A percentile compares a stretch with the other conserved stretches of the same genome.
phyloP scores from a whole-genome alignment of 1,284 basidiomycete genomes.

The Heterobasidion parviporum region DNA sequence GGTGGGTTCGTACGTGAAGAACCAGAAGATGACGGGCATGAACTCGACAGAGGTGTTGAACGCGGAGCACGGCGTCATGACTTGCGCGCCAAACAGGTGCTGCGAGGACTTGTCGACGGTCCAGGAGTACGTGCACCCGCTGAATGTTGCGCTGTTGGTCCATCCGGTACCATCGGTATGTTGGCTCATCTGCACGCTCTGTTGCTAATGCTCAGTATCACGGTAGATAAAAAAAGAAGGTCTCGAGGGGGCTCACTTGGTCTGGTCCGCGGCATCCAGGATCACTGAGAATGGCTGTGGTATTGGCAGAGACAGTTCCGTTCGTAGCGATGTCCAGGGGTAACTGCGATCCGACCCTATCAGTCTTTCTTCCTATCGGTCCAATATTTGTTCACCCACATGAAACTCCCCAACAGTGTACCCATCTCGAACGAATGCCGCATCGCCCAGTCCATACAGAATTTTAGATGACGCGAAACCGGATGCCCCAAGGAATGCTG shows the following conservation, averaged over 20 bases:
- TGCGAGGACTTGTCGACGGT: conserved; percentile 28
- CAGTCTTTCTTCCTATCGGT: neutral
- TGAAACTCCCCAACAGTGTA: conserved; percentile 40
- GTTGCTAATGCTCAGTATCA: neutral
- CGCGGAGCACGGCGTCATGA: conserved; percentile 4
- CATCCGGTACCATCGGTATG: conserved; percentile 24
- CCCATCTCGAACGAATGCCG: conserved; percentile 31
- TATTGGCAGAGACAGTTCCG: conserved; percentile 35
- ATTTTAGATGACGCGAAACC: conserved; percentile 42
- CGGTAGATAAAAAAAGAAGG: neutral
- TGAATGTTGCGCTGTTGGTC: conserved; percentile 30
- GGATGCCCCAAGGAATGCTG: conserved; percentile 44
- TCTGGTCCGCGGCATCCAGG: conserved; percentile 31
- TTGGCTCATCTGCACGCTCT: conserved; percentile 22
- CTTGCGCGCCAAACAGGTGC: conserved; percentile 30
- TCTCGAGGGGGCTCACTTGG: conserved; percentile 18
- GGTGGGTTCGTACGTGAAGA: conserved; percentile 34
- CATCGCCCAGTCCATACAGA: conserved; percentile 33
- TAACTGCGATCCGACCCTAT: conserved; percentile 8
- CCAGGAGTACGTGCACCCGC: conserved; percentile 32
- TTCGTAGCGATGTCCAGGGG: conserved; percentile 18
- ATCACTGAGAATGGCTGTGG: conserved; percentile 36
- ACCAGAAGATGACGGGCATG: conserved; percentile 47
- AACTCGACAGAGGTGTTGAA: conserved; percentile 17
- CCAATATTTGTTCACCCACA: conserved; percentile 17